These are phyloP conservation scores for Globisporangium uncinulatum DNA, from an alignment of 352 stramenopile species.

Conservation along the genomic window DNA sequence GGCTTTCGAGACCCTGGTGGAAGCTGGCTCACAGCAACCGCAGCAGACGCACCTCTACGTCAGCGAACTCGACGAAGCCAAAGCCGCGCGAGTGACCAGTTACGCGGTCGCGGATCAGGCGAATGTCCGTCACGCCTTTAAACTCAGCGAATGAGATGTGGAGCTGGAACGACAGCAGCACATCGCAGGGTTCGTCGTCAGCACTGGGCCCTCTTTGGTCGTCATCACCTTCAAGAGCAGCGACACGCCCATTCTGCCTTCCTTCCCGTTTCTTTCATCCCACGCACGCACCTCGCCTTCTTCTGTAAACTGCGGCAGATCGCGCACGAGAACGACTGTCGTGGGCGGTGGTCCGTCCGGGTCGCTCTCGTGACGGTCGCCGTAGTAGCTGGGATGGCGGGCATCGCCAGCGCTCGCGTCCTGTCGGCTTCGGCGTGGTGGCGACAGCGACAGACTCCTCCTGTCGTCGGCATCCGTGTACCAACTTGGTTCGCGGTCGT, in stretches of 20 bases:
- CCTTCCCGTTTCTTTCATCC: too few relatives aligned
- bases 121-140: constrained; percentile 61
- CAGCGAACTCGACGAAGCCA: constrained; percentile 72
- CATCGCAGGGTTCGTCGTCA: background rate
- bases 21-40: background rate
- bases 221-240: background rate
- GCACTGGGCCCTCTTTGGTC: background rate
- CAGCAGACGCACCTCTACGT: constrained; percentile 41
- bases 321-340: constrained; percentile 60
- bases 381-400: background rate
- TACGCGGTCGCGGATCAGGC: constrained; percentile 62
- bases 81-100: constrained; percentile 70
- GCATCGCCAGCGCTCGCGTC: background rate
- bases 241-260: background rate
- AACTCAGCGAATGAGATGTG: constrained; percentile 64
- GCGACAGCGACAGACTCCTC: too few relatives aligned
- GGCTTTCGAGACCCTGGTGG: background rate
- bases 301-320: constrained; percentile 63
- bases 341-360: constrained; percentile 23
- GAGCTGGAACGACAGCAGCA: constrained; percentile 28
- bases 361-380: constrained; percentile 8
- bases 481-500: background rate
- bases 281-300: constrained; percentile 59
- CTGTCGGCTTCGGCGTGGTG: background rate
- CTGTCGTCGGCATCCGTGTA: background rate